Conservation (phyloP, 495 filamentous ascomycete genomes). For the Neurospora sp. region DNA sequence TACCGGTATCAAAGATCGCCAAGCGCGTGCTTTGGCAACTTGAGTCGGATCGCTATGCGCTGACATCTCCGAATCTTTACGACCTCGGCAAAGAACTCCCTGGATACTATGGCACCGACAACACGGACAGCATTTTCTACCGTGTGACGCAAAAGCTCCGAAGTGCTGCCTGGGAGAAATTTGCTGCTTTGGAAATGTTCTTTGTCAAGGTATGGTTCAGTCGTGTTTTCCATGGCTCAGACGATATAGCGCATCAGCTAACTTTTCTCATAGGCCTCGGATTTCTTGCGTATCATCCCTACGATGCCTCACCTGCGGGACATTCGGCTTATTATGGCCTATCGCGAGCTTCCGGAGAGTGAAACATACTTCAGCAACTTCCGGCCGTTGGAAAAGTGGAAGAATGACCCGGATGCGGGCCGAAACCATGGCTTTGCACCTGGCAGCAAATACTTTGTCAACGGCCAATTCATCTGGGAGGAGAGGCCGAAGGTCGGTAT, state of each 20-base stretch:
- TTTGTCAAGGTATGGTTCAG: slow-evolving; percentile 57
- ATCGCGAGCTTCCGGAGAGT: slow-evolving; percentile 40
- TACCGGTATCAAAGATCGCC: slow-evolving; percentile 34
- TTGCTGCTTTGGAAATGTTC: slow-evolving; percentile 53
- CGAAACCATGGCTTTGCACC: slow-evolving; percentile 31
- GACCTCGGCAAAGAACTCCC: slow-evolving; percentile 34
- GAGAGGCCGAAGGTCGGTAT: slow-evolving; percentile 22
- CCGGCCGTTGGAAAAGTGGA: slow-evolving; percentile 38
- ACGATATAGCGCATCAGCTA: slow-evolving; percentile 9
- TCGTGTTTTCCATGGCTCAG: not conserved
- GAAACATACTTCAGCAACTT: slow-evolving; percentile 27
- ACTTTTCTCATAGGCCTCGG: slow-evolving; percentile 44
- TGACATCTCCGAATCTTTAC: slow-evolving; percentile 34
- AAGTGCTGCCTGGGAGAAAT: slow-evolving; percentile 36
- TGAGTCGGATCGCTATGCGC: slow-evolving; percentile 37
- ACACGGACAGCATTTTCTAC: slow-evolving; percentile 30
- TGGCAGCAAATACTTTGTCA: slow-evolving; percentile 36
- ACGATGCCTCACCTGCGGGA: slow-evolving; percentile 59
- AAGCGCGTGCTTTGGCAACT: slow-evolving; percentile 41
- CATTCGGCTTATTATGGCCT: slow-evolving; percentile 44
- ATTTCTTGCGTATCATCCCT: slow-evolving; percentile 64
- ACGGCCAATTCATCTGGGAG: slow-evolving; percentile 35
- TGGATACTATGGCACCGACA: slow-evolving; percentile 30
- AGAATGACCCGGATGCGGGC: slow-evolving; percentile 36
- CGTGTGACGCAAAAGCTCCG: slow-evolving; percentile 28